Evolutionary conservation across 2,329 filamentous ascomycete genomes (phyloP), one percentile per base, ranked within the genome.

Genomic region (Graphium sp.): DNA sequence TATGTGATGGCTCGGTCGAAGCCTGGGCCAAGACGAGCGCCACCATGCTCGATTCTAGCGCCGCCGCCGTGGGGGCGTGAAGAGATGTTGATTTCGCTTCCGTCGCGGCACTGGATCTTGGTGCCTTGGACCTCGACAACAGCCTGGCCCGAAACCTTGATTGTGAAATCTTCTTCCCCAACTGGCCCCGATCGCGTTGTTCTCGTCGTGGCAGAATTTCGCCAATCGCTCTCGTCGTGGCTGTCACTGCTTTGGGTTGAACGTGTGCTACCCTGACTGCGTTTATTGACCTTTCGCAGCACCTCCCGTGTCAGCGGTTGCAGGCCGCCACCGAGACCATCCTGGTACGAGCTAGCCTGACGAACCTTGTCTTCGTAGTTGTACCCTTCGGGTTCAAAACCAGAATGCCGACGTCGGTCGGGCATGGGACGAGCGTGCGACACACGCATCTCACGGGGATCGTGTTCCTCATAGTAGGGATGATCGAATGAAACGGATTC

Each of bases 191-290:
- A 66, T 19, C 63, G 54, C 4, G 69, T 75, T 7, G 70, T 67
- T 22, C 66, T 60, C 9, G 70, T 74, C 0, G 69, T 70, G 17
- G 65, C 66, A 30, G 68, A 74, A 36, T 65, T 63, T 37, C 60
- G 61, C 45, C 63, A 72, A 32, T 74, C 70, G 46, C 69, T 74
- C 32, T 74, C 69, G 39, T 74, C 71, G 24, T 58, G 67, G 42
- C 70, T 74, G 14, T 47, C 60, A 36, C 59, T 71, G 54, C 62
- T 73, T 36, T 60, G 60, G 29, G 59, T 73, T 22, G 62, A 71
- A 15, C 59, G 59, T 41, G 62, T 69, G 51, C 60, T 68, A 6
- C 52, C 57, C 33, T 53, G 58, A 35, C 51, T 57, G 30, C 42
- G 46, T 40, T 55, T 59, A 36, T 48, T 56, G 17, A 55, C 62